phyloP scores from a whole-genome alignment of 108 stramenopile species.

The Seminavis robusta region DNA sequence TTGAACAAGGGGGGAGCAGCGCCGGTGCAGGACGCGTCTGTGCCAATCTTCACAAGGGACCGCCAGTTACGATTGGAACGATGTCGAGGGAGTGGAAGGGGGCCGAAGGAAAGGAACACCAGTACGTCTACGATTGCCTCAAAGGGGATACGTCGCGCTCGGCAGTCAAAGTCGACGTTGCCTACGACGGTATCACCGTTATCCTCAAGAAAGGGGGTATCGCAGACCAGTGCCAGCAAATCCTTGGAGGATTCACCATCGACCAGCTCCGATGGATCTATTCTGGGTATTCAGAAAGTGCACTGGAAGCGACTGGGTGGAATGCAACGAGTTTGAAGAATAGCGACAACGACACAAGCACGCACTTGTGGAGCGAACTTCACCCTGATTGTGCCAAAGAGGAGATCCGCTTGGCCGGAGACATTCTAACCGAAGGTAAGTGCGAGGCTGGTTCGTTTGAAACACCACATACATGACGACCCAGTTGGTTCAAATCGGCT shows the following conservation, averaged over 20 bases:
- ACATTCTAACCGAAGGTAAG: no score
- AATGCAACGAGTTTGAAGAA: conserved; percentile 2
- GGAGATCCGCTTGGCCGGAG: no score
- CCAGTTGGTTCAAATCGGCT: no score
- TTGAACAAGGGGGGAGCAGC: conserved; percentile 19
- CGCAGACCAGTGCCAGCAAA: conserved; percentile 8
- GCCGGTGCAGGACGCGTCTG: conserved; percentile 21
- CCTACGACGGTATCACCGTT: conserved; percentile 14
- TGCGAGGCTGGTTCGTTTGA: no score
- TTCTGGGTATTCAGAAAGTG: conserved; percentile 11
- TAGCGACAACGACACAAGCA: background rate
- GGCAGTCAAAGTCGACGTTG: conserved; percentile 16
- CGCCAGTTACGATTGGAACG: conserved; percentile 13
- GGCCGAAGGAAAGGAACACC: background rate
- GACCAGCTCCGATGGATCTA: conserved; percentile 38
- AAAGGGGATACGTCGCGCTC: conserved; percentile 3
- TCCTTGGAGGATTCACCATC: conserved; percentile 22
- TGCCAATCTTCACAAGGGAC: background rate
- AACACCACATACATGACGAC: no score
- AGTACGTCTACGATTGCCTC: conserved; percentile 10
- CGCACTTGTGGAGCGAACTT: background rate
- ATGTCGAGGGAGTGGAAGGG: conserved; percentile 21
- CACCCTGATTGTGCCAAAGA: no score
- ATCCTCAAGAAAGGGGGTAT: conserved; percentile 1
- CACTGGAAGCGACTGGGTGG: conserved; percentile 25